Evolutionary conservation across 257 asterid species (phyloP).

Genomic region (Plantago elongata): DNA sequence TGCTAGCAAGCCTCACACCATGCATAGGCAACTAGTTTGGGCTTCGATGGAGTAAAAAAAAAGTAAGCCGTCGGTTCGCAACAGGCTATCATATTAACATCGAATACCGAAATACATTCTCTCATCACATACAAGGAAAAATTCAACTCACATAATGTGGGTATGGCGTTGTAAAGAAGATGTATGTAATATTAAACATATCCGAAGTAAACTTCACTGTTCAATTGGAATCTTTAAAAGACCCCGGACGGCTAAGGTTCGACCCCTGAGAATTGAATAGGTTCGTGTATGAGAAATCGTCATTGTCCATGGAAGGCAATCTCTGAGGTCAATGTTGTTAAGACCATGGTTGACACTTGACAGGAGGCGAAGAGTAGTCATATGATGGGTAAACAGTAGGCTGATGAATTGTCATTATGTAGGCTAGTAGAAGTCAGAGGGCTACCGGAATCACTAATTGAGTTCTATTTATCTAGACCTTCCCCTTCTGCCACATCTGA

Average conservation of each 20-base stretch:
- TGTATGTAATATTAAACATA: conserved; percentile 19
- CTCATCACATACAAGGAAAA: not conserved
- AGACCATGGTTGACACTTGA: conserved; percentile 16
- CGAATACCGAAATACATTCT: not conserved
- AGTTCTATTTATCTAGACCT: conserved; percentile 25
- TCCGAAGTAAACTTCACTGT: conserved; percentile 11
- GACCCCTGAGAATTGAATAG: conserved; percentile 59
- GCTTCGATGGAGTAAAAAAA: too few relatives aligned
- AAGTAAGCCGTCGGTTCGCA: too few relatives aligned
- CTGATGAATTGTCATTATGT: not conserved
- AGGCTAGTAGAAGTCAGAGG: conserved; percentile 29
- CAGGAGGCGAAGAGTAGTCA: conserved; percentile 26
- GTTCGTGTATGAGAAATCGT: conserved; percentile 74
- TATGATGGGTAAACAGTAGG: conserved; percentile 22
- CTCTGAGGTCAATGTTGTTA: conserved; percentile 56
- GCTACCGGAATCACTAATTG: conserved; percentile 29
- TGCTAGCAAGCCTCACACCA: too few relatives aligned
- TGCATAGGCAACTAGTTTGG: too few relatives aligned
- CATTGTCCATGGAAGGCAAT: conserved; percentile 76
- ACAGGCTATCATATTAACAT: not conserved
- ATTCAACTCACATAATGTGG: conserved; percentile 19
- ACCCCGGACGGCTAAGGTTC: conserved; percentile 33
- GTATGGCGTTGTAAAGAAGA: not conserved
- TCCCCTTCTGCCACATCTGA: conserved; percentile 23
- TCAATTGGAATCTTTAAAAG: conserved; percentile 45